Percentiles rank a stretch among this genome's conserved stretches.
phyloP scores from a whole-genome alignment of 345 rosid species.

The Murraya koenigii region DNA sequence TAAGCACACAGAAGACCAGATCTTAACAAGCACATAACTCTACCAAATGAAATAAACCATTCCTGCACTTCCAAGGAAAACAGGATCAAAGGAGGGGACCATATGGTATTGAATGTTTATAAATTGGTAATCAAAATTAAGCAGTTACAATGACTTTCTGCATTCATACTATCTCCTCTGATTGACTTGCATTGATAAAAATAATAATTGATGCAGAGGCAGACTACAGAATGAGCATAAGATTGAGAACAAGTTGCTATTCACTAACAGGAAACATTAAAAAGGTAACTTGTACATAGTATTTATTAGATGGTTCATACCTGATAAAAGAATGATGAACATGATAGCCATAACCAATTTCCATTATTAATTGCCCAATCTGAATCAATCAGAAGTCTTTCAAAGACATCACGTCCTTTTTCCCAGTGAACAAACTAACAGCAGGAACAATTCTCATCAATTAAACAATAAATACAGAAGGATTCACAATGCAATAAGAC shows the following conservation, averaged over 20 bases:
- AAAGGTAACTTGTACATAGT: background rate
- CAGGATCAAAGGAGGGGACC: background rate
- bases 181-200: background rate
- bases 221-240: background rate
- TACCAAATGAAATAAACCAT: background rate
- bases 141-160: background rate
- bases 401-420: constrained; percentile 93
- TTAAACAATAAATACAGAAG: constrained; percentile 8
- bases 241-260: background rate
- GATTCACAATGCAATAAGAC: background rate
- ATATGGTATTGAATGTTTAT: background rate
- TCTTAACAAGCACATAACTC: background rate
- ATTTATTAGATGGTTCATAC: constrained; percentile 20
- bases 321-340: constrained; percentile 99
- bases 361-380: constrained; percentile 97
- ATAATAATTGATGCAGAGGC: background rate
- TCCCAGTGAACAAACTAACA: constrained; percentile 96
- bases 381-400: constrained; percentile 87
- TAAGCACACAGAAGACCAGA: background rate
- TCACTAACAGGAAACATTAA: background rate
- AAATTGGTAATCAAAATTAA: constrained; percentile 5
- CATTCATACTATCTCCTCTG: background rate
- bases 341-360: constrained; percentile 94
- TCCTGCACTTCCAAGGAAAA: background rate
- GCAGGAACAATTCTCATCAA: constrained; percentile 31